phyloP scores from a whole-genome alignment of 2,329 filamentous ascomycete genomes.

The Tolypocladium nubicola region DNA sequence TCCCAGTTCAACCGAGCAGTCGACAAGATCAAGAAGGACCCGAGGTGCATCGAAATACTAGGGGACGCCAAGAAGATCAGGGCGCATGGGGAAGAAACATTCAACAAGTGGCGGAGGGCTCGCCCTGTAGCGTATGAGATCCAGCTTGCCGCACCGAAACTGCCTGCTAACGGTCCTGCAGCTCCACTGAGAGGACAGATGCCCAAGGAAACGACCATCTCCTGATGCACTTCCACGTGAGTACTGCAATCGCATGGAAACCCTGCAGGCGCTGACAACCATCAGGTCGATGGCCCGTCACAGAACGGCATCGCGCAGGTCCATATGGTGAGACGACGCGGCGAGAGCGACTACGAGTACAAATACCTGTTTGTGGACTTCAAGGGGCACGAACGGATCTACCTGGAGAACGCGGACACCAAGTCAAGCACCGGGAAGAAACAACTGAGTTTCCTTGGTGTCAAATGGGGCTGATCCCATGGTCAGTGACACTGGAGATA shows the following conservation, averaged over 20 bases:
- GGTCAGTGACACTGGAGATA: neutral
- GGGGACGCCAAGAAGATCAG: slow-evolving; percentile 66
- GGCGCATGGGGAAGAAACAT: slow-evolving; percentile 72
- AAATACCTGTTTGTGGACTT: slow-evolving; percentile 73
- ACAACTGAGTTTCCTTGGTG: slow-evolving; percentile 48
- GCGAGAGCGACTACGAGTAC: slow-evolving; percentile 63
- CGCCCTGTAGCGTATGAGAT: slow-evolving; percentile 45
- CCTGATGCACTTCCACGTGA: slow-evolving; percentile 73
- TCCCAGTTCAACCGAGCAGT: slow-evolving; percentile 83
- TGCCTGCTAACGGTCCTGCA: slow-evolving; percentile 24
- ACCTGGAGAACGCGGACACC: slow-evolving; percentile 50
- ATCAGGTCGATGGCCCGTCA: slow-evolving; percentile 63
- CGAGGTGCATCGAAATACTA: slow-evolving; percentile 60
- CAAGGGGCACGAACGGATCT: slow-evolving; percentile 55
- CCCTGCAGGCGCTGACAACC: slow-evolving; percentile 8
- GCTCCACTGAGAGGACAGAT: slow-evolving; percentile 60
- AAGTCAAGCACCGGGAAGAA: slow-evolving; percentile 24
- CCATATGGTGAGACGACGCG: slow-evolving; percentile 62
- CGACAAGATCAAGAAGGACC: slow-evolving; percentile 63
- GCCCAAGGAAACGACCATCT: slow-evolving; percentile 68
- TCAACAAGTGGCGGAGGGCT: slow-evolving; percentile 68
- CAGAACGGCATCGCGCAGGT: slow-evolving; percentile 65
- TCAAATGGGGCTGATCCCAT: slow-evolving; percentile 37
- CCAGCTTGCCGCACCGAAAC: neutral
- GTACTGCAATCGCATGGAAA: slow-evolving; percentile 13